phyloP scores from a whole-genome alignment of 2,329 filamentous ascomycete genomes.

The Nothopassalora personata region DNA sequence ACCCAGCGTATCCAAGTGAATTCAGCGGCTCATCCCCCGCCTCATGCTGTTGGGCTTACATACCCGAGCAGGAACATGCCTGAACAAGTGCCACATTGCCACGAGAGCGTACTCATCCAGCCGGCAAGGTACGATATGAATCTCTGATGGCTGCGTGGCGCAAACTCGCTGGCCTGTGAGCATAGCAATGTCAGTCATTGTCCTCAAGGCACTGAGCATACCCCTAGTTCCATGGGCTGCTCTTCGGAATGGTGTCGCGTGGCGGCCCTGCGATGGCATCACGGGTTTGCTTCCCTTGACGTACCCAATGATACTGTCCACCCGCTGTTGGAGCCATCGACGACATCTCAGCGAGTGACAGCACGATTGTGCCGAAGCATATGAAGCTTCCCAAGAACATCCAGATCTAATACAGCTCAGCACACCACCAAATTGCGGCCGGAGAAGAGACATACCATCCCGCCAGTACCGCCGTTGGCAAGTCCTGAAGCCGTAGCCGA shows the following conservation, averaged over 20 bases:
- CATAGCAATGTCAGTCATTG: background rate
- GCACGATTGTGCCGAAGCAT: constrained; percentile 17
- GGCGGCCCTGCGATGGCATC: background rate
- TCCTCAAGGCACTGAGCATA: background rate
- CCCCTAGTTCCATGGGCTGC: background rate
- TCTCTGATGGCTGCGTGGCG: constrained; percentile 24
- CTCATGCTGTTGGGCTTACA: background rate
- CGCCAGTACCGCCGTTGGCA: constrained; percentile 19
- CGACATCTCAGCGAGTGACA: constrained; percentile 23
- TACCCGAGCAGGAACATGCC: constrained; percentile 12
- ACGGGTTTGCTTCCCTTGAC: background rate
- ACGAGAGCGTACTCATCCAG: constrained; percentile 17
- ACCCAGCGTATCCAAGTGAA: too few species aligned
- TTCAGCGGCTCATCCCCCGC: too few species aligned
- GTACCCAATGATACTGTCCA: constrained; percentile 26
- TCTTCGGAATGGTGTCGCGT: background rate
- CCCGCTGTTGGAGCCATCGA: constrained; percentile 28
- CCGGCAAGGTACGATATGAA: constrained; percentile 19
- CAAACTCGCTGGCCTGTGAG: constrained; percentile 19
- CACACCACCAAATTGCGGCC: background rate
- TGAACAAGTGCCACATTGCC: constrained; percentile 12
- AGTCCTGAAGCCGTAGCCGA: constrained; percentile 10
- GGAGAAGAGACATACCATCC: constrained; percentile 1
- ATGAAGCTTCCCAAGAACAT: constrained; percentile 15
- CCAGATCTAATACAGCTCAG: constrained; percentile 11